These are phyloP conservation scores for Limnanthes douglasii DNA, from an alignment of 345 rosid species.

Conservation along the genomic window DNA sequence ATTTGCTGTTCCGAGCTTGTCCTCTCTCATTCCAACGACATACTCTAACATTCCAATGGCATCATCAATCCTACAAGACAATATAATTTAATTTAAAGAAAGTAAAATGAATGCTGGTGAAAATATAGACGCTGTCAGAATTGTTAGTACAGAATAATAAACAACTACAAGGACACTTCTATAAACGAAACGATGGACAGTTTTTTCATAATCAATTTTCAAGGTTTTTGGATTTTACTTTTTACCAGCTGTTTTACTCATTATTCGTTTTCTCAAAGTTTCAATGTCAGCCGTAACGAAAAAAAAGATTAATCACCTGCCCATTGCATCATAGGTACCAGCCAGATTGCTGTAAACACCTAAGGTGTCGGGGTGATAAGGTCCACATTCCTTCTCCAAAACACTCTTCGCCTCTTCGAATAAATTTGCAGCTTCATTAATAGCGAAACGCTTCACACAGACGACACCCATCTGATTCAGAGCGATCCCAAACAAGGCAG, in stretches of 20 bases:
- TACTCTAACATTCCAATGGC: slow-evolving; percentile 81
- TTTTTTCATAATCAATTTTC: no score
- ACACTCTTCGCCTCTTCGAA: slow-evolving; percentile 83
- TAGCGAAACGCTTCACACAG: slow-evolving; percentile 54
- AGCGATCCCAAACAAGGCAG: slow-evolving; percentile 66
- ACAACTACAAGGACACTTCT: no score
- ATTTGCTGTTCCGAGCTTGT: slow-evolving; percentile 94
- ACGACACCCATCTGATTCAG: slow-evolving; percentile 90
- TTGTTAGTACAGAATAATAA: no score
- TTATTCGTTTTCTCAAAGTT: no score
- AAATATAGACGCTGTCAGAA: no score
- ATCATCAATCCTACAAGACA: slow-evolving; percentile 49
- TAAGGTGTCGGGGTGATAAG: slow-evolving; percentile 84
- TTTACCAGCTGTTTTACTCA: no score
- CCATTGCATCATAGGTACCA: slow-evolving; percentile 97
- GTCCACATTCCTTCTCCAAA: slow-evolving; percentile 75
- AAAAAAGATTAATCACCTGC: slow-evolving; percentile 36
- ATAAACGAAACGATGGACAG: no score
- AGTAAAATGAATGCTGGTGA: no score
- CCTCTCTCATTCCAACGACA: slow-evolving; percentile 84
- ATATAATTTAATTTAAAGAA: no score
- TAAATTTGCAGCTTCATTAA: slow-evolving; percentile 77
- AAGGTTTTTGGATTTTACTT: no score
- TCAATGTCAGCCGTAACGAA: no score
- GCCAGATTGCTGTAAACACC: slow-evolving; percentile 92